These are phyloP conservation scores for Podospora didyma DNA, from an alignment of 495 filamentous ascomycete species.

Conservation along the genomic window DNA sequence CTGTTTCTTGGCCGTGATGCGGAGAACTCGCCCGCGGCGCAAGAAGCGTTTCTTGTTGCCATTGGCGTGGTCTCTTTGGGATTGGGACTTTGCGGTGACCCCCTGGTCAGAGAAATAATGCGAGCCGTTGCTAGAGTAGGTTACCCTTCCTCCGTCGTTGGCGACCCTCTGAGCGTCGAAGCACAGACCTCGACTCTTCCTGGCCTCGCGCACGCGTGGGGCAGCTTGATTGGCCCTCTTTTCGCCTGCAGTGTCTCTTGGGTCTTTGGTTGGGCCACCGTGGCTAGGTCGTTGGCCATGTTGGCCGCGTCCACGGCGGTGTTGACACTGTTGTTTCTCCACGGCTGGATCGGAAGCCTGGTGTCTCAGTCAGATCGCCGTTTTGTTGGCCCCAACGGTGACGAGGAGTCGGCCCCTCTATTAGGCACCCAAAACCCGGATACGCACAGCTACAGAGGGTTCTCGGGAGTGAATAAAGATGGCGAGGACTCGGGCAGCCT, in stretches of 20 bases:
- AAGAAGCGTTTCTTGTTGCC: conserved; percentile 8
- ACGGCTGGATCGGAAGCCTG: conserved; percentile 23
- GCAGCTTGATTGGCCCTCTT: conserved; percentile 24
- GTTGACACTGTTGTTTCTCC: conserved; percentile 20
- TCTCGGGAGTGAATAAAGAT: background rate
- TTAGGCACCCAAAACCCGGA: conserved; percentile 2
- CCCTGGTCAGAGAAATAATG: conserved; percentile 19
- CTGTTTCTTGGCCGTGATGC: conserved; percentile 10
- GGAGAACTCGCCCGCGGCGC: background rate
- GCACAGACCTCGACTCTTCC: conserved; percentile 18
- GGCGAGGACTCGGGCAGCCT: background rate
- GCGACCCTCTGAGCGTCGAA: conserved; percentile 3
- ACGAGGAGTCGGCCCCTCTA: conserved; percentile 26
- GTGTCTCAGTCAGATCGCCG: background rate
- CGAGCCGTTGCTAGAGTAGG: background rate
- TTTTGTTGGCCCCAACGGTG: background rate
- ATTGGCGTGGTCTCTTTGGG: conserved; percentile 22
- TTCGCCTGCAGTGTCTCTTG: conserved; percentile 17
- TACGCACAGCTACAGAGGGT: too few species aligned
- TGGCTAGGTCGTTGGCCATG: conserved; percentile 14
- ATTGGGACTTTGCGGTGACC: conserved; percentile 21
- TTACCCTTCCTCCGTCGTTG: background rate
- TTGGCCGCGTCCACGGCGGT: conserved; percentile 14
- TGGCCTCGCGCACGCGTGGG: conserved; percentile 23
- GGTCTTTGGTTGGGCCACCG: conserved; percentile 19